Conservation (phyloP, 1,284 basidiomycete species). For the Ganoderma leucocontextum region DNA sequence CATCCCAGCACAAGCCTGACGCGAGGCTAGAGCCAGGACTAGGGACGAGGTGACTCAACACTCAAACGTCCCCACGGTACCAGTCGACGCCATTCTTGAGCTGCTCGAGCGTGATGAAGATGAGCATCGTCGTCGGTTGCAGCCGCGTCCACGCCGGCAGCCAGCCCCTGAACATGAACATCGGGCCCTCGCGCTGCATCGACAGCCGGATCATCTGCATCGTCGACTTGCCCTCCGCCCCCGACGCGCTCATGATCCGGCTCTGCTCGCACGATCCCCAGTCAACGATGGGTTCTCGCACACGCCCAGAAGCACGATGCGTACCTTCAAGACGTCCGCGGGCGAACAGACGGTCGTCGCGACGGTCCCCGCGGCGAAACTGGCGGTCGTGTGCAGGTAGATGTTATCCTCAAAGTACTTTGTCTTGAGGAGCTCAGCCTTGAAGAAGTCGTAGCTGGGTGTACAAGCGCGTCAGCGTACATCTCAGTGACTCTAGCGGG, state of each 20-base stretch:
- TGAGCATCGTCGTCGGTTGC: conserved; percentile 86
- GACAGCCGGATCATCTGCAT: conserved; percentile 76
- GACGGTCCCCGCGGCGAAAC: conserved; percentile 89
- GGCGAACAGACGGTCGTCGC: conserved; percentile 95
- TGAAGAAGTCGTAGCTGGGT: conserved; percentile 84
- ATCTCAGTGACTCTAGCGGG: neutral
- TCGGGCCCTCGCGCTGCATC: conserved; percentile 80
- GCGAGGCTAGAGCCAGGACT: too few species aligned
- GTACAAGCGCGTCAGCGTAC: conserved; percentile 45
- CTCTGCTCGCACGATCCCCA: conserved; percentile 50
- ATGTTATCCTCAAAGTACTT: conserved; percentile 84
- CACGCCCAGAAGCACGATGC: conserved; percentile 25
- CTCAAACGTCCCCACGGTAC: conserved; percentile 38
- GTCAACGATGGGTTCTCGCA: neutral
- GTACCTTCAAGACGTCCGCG: conserved; percentile 88
- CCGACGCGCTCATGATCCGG: conserved; percentile 91
- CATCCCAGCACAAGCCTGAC: too few species aligned
- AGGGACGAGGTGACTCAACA: too few species aligned
- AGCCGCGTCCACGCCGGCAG: conserved; percentile 85
- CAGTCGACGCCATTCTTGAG: conserved; percentile 72
- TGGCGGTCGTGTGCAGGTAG: conserved; percentile 82
- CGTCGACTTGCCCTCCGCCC: conserved; percentile 82
- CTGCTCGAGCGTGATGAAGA: conserved; percentile 87
- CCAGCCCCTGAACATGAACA: conserved; percentile 96
- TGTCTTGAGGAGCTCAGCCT: conserved; percentile 77